Base-by-base conservation (phyloP, 2,329 filamentous ascomycete species). In the Aureobasidium leucospermi region DNA sequence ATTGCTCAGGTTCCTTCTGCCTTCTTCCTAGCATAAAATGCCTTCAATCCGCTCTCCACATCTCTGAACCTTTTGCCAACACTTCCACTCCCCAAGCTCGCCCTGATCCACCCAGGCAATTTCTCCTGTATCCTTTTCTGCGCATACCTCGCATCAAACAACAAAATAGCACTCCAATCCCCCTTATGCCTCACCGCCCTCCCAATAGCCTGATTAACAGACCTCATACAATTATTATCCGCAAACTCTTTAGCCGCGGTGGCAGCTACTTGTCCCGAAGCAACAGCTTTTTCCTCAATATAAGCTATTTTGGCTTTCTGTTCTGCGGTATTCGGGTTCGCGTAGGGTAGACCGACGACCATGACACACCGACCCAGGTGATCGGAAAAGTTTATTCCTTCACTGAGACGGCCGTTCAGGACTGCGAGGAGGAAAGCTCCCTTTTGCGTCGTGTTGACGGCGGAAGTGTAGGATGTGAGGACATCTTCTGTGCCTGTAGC, bases 361-460 rank as follows among this genome's bases (percentile, higher is more conserved):
- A 96, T 78, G 8, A 99, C 91, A 58, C 89, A 93, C 29, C 94
- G 86, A 1, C 94, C 94, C 0, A 99, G 84, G 3, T 82, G 80
- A 74, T 99, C 92, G 0, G 90, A 93, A 76, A 99, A 99, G 74
- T 99, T 99, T 76, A 99, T 99, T 64, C 94, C 94, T 74, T 99
- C 94, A 60, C 90, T 96, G 75, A 99, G 87, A 65, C 93, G 96
- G 13, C 94, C 94, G 58, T 93, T 93, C 2, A 99, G 87, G 3
- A 99, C 92, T 58, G 90, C 92, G 29, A 99, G 82, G 0, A 99
- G 81, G 0, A 97, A 76, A 0, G 89, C 93, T 0, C 92, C 92
- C 49, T 81, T 79, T 1, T 69, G 74, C 66, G 71, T 32, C 19
- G 66, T 64, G 45, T 28, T 28, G 29, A 97, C 86, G 3, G 87